A percentile compares a stretch with the other conserved stretches of the same genome.
phyloP scores from a whole-genome alignment of 345 rosid species.

The Geranium rotundifolium region DNA sequence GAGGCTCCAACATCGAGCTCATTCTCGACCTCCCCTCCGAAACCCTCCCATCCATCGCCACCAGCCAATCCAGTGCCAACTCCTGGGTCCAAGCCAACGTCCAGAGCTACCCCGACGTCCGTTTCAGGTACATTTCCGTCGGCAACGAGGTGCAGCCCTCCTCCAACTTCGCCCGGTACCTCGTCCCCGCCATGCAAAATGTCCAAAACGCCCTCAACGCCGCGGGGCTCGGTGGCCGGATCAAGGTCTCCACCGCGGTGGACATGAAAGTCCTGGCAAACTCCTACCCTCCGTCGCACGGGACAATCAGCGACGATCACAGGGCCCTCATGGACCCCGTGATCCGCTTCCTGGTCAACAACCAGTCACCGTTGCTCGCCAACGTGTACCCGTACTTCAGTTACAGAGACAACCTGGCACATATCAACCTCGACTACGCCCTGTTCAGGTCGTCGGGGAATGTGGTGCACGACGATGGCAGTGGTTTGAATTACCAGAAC shows the following conservation, averaged over 20 bases:
- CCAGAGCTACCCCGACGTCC: slow-evolving; percentile 23
- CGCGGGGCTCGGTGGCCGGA: slow-evolving; percentile 21
- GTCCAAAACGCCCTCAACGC: slow-evolving; percentile 18
- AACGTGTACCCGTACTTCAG: slow-evolving; percentile 40
- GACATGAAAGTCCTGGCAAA: background rate
- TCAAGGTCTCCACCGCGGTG: slow-evolving; percentile 37
- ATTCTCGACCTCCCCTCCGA: slow-evolving; percentile 34
- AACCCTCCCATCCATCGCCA: slow-evolving; percentile 20
- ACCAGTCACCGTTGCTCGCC: slow-evolving; percentile 29
- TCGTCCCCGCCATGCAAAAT: slow-evolving; percentile 46
- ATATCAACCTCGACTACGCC: slow-evolving; percentile 25
- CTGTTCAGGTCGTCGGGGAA: slow-evolving; percentile 15
- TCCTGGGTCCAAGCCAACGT: slow-evolving; percentile 40
- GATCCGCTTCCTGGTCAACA: slow-evolving; percentile 24
- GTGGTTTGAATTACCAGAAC: slow-evolving; percentile 21
- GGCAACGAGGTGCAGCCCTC: slow-evolving; percentile 48
- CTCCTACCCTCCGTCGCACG: slow-evolving; percentile 19
- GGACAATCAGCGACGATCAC: slow-evolving; percentile 8
- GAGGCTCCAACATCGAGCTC: slow-evolving; percentile 41
- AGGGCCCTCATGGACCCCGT: slow-evolving; percentile 20
- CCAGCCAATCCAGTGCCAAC: slow-evolving; percentile 32
- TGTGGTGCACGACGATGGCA: slow-evolving; percentile 9
- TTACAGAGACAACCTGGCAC: slow-evolving; percentile 3
- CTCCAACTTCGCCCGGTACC: slow-evolving; percentile 12
- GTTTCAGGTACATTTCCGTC: slow-evolving; percentile 40